Percentiles rank a stretch among this genome's conserved stretches.
Conservation (phyloP, 495 filamentous ascomycete genomes). For the Aspergillus bridgeri region DNA sequence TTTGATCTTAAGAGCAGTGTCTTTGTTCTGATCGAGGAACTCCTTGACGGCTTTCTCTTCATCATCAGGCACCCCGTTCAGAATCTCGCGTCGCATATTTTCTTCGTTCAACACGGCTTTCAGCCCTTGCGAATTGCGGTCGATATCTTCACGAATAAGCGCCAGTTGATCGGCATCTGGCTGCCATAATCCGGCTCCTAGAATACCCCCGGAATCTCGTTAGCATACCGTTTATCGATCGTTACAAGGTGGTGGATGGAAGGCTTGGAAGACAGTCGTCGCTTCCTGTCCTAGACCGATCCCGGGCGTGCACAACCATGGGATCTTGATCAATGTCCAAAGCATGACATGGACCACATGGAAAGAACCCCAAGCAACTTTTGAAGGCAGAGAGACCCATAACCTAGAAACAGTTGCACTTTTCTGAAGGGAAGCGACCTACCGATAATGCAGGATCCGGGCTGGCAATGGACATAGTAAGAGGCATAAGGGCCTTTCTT, state of each 20-base stretch:
- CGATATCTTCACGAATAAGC: constrained; percentile 68
- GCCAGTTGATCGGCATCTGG: constrained; percentile 61
- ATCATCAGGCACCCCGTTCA: constrained; percentile 52
- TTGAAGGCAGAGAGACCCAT: background rate
- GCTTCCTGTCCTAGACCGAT: background rate
- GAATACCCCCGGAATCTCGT: constrained; percentile 26
- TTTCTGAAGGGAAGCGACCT: constrained; percentile 25
- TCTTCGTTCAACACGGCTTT: constrained; percentile 59
- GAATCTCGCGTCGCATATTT: constrained; percentile 58
- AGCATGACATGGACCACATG: background rate
- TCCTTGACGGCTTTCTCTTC: constrained; percentile 61
- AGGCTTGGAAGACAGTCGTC: background rate
- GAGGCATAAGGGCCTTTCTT: constrained; percentile 81
- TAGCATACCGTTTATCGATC: background rate
- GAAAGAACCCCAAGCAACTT: background rate
- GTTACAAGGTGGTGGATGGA: background rate
- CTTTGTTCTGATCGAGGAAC: constrained; percentile 63
- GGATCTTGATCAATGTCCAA: background rate
- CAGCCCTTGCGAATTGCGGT: constrained; percentile 62
- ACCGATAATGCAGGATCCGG: constrained; percentile 60
- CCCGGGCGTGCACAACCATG: background rate
- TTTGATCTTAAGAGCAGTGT: constrained; percentile 75
- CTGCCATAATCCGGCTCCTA: constrained; percentile 77
- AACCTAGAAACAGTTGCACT: background rate
- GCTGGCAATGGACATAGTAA: constrained; percentile 71